Percentiles rank a stretch among this genome's conserved stretches.
Evolutionary conservation across 2,329 filamentous ascomycete species (phyloP).

Genomic region (Hypomyces perniciosus): DNA sequence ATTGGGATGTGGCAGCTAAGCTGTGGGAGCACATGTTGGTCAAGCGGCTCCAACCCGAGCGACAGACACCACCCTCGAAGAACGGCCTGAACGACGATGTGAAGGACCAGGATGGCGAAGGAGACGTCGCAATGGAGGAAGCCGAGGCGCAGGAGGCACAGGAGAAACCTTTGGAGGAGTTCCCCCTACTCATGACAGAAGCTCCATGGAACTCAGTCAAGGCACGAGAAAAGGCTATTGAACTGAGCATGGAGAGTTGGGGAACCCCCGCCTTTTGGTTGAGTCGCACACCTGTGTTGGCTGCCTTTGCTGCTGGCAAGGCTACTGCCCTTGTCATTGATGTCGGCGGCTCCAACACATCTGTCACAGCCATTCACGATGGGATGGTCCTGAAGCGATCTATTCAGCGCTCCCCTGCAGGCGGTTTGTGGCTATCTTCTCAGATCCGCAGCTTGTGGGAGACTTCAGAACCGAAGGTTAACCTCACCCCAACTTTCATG

Average conservation of each 20-base stretch:
- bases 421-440: constrained; percentile 82
- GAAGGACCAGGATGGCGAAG: constrained; percentile 55
- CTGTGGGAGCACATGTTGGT: constrained; percentile 93
- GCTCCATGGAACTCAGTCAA: constrained; percentile 87
- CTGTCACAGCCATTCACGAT: constrained; percentile 86
- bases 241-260: constrained; percentile 97
- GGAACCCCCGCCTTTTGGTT: constrained; percentile 92
- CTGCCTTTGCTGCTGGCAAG: constrained; percentile 89
- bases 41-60: constrained; percentile 74
- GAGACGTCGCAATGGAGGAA: constrained; percentile 54
- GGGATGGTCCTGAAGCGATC: constrained; percentile 91
- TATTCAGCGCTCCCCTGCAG: constrained; percentile 76
- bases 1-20: constrained; percentile 87
- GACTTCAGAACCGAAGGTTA: constrained; percentile 61
- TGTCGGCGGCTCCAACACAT: constrained; percentile 81
- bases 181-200: constrained; percentile 88
- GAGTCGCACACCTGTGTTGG: constrained; percentile 79
- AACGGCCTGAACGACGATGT: constrained; percentile 72
- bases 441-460: constrained; percentile 81
- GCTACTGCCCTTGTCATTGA: constrained; percentile 89
- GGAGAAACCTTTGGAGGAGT: constrained; percentile 81
- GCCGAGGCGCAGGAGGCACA: constrained; percentile 31
- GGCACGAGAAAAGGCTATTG: constrained; percentile 86
- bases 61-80: constrained; percentile 61
- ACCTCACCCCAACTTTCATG: constrained; percentile 78